Evolutionary conservation across 202 grass and related monocot genomes (phyloP).

Genomic region (Carex arenaria): DNA sequence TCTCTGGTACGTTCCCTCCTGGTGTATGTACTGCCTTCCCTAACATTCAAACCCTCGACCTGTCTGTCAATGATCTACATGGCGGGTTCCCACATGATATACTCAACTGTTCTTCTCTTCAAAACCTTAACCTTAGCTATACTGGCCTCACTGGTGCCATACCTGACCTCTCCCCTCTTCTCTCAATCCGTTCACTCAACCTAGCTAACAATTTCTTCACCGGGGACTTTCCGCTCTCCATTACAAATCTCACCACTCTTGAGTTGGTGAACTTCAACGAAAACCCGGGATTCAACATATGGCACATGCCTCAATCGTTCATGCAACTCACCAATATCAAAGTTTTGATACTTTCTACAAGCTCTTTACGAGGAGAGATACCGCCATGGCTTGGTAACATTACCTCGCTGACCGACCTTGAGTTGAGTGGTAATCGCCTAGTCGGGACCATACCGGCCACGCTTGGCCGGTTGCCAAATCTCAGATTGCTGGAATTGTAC

Average conservation of each 20-base stretch:
- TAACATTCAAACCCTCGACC: constrained; percentile 40
- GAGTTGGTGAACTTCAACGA: constrained; percentile 79
- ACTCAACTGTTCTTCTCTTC: constrained; percentile 53
- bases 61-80: constrained; percentile 54
- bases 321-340: constrained; percentile 30
- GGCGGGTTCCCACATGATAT: constrained; percentile 47
- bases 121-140: constrained; percentile 65
- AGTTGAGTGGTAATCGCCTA: constrained; percentile 70
- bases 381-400: constrained; percentile 86
- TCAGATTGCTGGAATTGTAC: constrained; percentile 78
- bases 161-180: constrained; percentile 54
- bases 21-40: constrained; percentile 53
- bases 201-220: constrained; percentile 58
- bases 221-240: constrained; percentile 58
- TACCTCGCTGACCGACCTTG: constrained; percentile 77
- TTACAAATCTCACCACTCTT: constrained; percentile 43
- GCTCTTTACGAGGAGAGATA: constrained; percentile 52
- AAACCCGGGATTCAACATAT: constrained; percentile 69
- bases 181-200: constrained; percentile 40
- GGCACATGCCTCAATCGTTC: constrained; percentile 51
- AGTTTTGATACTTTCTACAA: constrained; percentile 80
- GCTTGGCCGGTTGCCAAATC: constrained; percentile 34
- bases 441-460: constrained; percentile 45
- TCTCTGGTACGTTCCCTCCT: constrained; percentile 48
- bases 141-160: constrained; percentile 47